Conservation (phyloP, 2,329 filamentous ascomycete genomes). For the Colletotrichum sp. region DNA sequence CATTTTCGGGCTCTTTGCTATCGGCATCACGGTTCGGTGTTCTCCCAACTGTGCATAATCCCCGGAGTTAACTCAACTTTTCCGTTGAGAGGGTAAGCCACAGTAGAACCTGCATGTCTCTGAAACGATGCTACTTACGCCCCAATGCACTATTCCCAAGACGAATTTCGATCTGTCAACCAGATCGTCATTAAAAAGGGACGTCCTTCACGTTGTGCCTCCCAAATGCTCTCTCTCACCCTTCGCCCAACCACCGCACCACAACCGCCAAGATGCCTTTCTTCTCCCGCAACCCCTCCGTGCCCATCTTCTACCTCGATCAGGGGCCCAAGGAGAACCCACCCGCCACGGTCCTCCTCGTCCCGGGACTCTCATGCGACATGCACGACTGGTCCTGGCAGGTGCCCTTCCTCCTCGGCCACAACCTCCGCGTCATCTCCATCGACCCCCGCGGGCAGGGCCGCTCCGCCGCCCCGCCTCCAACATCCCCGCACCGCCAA, state of each 20-base stretch:
- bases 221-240: not conserved
- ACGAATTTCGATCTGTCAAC: not conserved
- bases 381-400: constrained; percentile 14
- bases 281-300: not conserved
- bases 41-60: not conserved
- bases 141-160: not conserved
- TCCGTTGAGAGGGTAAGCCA: not conserved
- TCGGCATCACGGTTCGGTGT: not conserved
- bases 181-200: not conserved
- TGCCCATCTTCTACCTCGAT: constrained; percentile 5
- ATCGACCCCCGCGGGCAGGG: constrained; percentile 3
- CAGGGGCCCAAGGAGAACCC: not conserved
- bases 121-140: not conserved
- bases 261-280: not conserved
- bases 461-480: not conserved
- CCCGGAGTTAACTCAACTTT: not conserved
- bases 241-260: not conserved
- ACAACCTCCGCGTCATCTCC: constrained; percentile 2
- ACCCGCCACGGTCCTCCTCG: not conserved
- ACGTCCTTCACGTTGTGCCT: not conserved
- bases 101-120: not conserved
- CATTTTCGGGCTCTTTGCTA: not conserved
- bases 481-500: not conserved
- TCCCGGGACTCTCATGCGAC: constrained; percentile 2
- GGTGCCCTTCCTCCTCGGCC: not conserved